Evolutionary conservation across 768 basidiomycete species (phyloP).

Genomic region (Lactarius hatsudake): DNA sequence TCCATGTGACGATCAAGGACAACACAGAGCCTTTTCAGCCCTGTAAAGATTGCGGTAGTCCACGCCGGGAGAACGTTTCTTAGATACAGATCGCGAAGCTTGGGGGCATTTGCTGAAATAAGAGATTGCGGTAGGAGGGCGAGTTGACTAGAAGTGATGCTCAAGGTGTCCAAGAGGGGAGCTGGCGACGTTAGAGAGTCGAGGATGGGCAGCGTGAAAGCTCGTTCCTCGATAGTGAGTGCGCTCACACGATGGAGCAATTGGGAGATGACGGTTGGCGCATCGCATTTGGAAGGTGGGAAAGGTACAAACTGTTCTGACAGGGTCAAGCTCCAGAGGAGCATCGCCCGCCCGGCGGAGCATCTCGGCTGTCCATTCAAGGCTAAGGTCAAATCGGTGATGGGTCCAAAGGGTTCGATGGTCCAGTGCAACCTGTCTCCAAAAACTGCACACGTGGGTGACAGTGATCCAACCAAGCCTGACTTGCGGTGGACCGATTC

Average conservation of each 20-base stretch:
- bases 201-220: background rate
- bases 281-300: background rate
- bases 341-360: conserved; percentile 13
- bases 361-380: conserved; percentile 16
- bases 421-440: conserved; percentile 19
- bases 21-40: conserved; percentile 7
- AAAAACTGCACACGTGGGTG: conserved; percentile 20
- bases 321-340: conserved; percentile 6
- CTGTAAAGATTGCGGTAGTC: conserved; percentile 1
- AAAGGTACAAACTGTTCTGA: conserved; percentile 5
- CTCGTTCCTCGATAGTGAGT: conserved; percentile 13
- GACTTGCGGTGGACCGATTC: background rate
- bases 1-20: conserved; percentile 1
- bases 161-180: conserved; percentile 10
- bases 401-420: conserved; percentile 12
- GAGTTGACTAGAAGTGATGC: conserved; percentile 1
- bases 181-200: background rate
- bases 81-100: conserved; percentile 3
- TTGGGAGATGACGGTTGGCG: conserved; percentile 4
- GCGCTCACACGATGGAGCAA: conserved; percentile 11
- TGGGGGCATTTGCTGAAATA: conserved; percentile 3
- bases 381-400: conserved; percentile 19
- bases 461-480: conserved; percentile 20
- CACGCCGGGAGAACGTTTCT: conserved; percentile 8
- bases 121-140: conserved; percentile 6